These are phyloP conservation scores for Lotus japonicus DNA, from an alignment of 306 rosid genomes.

Conservation along the genomic window DNA sequence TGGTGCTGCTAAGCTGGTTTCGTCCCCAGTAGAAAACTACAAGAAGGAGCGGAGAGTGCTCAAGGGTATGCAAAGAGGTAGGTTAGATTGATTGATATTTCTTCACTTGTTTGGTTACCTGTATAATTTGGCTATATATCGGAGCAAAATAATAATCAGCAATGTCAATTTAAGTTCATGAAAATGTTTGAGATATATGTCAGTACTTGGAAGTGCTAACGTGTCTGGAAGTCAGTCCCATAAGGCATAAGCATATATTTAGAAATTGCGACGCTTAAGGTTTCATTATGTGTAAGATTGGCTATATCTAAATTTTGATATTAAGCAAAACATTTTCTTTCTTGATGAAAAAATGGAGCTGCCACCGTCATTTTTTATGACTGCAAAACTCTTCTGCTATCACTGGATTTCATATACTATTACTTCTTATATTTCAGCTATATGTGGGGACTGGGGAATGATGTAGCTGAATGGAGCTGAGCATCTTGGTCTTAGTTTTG, in stretches of 20 bases:
- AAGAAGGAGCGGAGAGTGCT: constrained; percentile 84
- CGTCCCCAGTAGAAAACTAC: constrained; percentile 88
- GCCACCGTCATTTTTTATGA: not conserved
- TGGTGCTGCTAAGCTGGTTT: constrained; percentile 85
- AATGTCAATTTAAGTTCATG: constrained; percentile 1
- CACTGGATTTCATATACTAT: not conserved
- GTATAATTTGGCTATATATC: not conserved
- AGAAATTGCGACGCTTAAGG: no score
- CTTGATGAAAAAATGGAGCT: not conserved
- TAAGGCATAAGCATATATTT: no score
- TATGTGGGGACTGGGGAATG: constrained; percentile 7
- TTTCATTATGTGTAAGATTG: not conserved
- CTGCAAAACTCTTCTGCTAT: not conserved
- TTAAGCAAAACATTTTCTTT: no score
- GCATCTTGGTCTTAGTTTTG: constrained; percentile 14
- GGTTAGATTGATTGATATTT: constrained; percentile 13
- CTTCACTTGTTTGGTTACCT: not conserved
- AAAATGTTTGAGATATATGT: not conserved
- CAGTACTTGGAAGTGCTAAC: no score
- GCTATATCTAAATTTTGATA: not conserved
- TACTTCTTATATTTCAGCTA: not conserved
- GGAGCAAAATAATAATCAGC: constrained; percentile 2
- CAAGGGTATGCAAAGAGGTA: constrained; percentile 98
- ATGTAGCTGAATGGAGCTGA: not conserved
- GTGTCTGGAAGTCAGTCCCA: no score